phyloP scores from a whole-genome alignment of 495 filamentous ascomycete species.

The Penicillium roqueforti region DNA sequence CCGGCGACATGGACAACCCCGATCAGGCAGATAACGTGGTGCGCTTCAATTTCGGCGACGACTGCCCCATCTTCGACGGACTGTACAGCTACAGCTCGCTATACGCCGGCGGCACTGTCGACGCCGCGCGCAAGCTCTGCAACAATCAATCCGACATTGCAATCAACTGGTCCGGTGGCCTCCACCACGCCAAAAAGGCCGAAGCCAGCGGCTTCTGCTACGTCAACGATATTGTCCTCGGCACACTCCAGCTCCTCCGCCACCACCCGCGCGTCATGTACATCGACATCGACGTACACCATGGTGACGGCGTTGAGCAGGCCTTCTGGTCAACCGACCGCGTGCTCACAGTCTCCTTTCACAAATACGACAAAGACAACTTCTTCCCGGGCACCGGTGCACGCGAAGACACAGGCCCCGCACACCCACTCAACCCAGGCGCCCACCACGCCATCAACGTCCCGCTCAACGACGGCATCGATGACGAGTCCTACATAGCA shows the following conservation, averaged over 20 bases:
- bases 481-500: constrained; percentile 81
- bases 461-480: constrained; percentile 73
- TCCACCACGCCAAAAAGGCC: constrained; percentile 96
- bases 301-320: constrained; percentile 95
- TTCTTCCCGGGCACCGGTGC: constrained; percentile 69
- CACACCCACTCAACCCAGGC: constrained; percentile 56
- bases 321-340: constrained; percentile 96
- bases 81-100: constrained; percentile 92
- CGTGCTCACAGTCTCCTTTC: constrained; percentile 93
- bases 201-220: constrained; percentile 97
- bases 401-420: constrained; percentile 55
- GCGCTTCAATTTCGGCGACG: constrained; percentile 81
- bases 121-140: constrained; percentile 85
- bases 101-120: constrained; percentile 83
- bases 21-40: constrained; percentile 40
- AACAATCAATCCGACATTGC: constrained; percentile 87
- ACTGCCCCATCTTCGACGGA: constrained; percentile 96
- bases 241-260: constrained; percentile 83
- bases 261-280: constrained; percentile 91
- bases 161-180: constrained; percentile 97
- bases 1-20: constrained; percentile 44
- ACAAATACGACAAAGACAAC: constrained; percentile 86
- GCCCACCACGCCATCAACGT: constrained; percentile 65
- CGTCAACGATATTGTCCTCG: constrained; percentile 96
- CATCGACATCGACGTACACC: constrained; percentile 97